A percentile compares a stretch with the other conserved stretches of the same genome.
Evolutionary conservation across 2,329 filamentous ascomycete genomes (phyloP).

Genomic region (Chaetomium sp.): DNA sequence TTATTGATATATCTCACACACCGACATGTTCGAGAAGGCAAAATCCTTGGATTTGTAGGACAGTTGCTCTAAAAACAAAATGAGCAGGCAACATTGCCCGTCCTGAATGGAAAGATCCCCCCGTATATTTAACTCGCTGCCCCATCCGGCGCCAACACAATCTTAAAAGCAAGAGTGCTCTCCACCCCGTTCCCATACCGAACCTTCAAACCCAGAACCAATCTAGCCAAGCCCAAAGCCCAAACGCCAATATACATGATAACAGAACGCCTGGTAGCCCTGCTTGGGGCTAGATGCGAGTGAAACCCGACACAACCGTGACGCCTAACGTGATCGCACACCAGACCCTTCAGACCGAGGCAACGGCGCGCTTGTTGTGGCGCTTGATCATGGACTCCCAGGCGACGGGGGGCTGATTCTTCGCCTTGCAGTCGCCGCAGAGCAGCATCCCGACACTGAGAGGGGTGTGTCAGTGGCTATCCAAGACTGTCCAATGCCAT

Average conservation of each 20-base stretch:
- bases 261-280: not conserved
- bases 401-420: slow-evolving; percentile 21
- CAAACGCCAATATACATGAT: not conserved
- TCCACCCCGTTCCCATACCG: not conserved
- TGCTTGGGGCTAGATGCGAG: not conserved
- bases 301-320: not conserved
- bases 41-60: not conserved
- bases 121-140: not conserved
- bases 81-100: not conserved
- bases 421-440: slow-evolving; percentile 31
- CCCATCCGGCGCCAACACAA: not conserved
- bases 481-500: no score
- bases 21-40: not conserved
- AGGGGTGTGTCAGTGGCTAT: not conserved
- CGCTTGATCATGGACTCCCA: slow-evolving; percentile 29
- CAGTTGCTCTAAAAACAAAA: not conserved
- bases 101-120: not conserved
- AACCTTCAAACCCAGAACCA: not conserved
- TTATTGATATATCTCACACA: no score
- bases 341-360: not conserved
- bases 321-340: not conserved
- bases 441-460: slow-evolving; percentile 2
- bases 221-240: not conserved
- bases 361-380: not conserved
- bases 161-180: not conserved